These are phyloP conservation scores for Luffa acutangula DNA, from an alignment of 306 rosid genomes.

Conservation along the genomic window DNA sequence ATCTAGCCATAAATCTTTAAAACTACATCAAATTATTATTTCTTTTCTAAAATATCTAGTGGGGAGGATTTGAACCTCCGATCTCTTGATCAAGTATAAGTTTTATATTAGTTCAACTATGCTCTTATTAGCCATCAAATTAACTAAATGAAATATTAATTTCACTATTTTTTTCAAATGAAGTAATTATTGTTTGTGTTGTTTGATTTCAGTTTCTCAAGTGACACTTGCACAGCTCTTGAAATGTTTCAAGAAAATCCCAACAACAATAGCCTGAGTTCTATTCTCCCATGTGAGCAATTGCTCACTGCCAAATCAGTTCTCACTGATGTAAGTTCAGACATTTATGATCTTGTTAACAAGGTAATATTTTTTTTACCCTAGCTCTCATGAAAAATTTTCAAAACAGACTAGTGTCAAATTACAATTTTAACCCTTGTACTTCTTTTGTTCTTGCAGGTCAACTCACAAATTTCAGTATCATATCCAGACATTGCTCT, in stretches of 20 bases:
- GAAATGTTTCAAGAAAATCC: slow-evolving; percentile 50
- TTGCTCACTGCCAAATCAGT: slow-evolving; percentile 41
- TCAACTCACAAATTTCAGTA: slow-evolving; percentile 33
- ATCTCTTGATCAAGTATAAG: too few relatives aligned
- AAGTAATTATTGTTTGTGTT: neutral
- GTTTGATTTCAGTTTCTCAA: slow-evolving; percentile 35
- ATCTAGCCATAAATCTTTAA: too few relatives aligned
- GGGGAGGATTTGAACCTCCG: too few relatives aligned
- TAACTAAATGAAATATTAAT: too few relatives aligned
- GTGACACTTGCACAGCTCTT: slow-evolving; percentile 54
- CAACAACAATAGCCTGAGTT: slow-evolving; percentile 46
- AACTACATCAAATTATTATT: too few relatives aligned
- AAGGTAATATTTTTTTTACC: slow-evolving; percentile 20
- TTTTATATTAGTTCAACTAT: too few relatives aligned
- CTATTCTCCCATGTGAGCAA: slow-evolving; percentile 49
- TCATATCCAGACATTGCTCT: slow-evolving; percentile 14
- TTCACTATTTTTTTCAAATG: too few relatives aligned
- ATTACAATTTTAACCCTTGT: neutral
- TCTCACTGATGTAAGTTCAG: slow-evolving; percentile 27
- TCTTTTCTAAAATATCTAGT: too few relatives aligned
- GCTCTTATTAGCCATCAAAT: too few relatives aligned
- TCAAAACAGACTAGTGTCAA: neutral
- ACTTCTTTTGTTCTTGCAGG: slow-evolving; percentile 18
- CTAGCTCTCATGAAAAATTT: neutral
- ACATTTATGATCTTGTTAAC: slow-evolving; percentile 38